These are phyloP conservation scores for Blastosporella zonata DNA, from an alignment of 1,284 basidiomycete genomes.

Conservation along the genomic window DNA sequence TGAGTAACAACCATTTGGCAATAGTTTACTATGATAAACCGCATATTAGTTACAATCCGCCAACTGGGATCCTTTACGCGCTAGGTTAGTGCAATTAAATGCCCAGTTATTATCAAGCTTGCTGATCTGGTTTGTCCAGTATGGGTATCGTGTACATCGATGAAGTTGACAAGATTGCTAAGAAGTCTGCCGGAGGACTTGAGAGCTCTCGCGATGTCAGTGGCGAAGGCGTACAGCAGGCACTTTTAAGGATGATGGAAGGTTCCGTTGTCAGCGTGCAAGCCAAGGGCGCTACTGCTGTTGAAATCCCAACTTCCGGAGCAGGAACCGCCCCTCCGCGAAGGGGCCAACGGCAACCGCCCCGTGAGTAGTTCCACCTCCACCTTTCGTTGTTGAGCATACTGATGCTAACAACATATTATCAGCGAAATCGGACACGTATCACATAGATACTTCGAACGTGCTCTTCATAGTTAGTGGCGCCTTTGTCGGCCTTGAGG, in stretches of 20 bases:
- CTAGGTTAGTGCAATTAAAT: conserved; percentile 45
- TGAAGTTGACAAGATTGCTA: conserved; percentile 91
- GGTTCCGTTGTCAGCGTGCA: conserved; percentile 83
- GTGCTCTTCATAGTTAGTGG: conserved; percentile 90
- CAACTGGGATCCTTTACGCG: conserved; percentile 81
- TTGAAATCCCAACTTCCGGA: conserved; percentile 39
- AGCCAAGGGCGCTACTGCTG: conserved; percentile 55
- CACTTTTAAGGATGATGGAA: conserved; percentile 90
- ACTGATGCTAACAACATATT: neutral
- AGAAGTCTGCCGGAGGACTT: conserved; percentile 57
- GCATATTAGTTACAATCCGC: conserved; percentile 71
- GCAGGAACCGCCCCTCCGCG: conserved; percentile 46
- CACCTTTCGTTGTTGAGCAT: conserved; percentile 16
- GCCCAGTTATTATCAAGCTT: neutral
- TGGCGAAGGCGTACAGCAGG: conserved; percentile 95
- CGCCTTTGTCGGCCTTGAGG: conserved; percentile 91
- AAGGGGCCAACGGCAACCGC: conserved; percentile 40
- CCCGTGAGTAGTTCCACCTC: conserved; percentile 31
- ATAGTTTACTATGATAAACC: neutral
- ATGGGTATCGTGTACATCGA: conserved; percentile 95
- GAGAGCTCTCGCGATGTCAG: conserved; percentile 88
- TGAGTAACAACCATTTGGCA: conserved; percentile 28
- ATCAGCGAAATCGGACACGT: conserved; percentile 64
- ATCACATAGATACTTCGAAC: conserved; percentile 83
- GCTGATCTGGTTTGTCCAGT: conserved; percentile 37